Evolutionary conservation across 208 protist genomes (phyloP).

Genomic region (Novymonas esmeraldas): DNA sequence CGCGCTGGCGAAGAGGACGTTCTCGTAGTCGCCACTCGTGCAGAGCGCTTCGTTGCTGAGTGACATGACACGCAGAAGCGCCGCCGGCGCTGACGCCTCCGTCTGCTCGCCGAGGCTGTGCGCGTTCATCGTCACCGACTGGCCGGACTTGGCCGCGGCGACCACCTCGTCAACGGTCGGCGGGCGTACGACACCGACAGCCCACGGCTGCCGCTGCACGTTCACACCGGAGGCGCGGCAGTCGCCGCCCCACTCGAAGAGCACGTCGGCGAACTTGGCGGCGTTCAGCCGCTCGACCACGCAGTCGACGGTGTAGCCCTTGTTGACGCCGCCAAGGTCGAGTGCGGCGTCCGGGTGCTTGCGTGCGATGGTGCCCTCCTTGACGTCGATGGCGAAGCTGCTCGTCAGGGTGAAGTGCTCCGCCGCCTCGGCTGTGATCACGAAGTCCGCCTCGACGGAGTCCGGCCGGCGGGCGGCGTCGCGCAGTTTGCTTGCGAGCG

Average conservation of each 20-base stretch:
- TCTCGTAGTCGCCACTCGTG: conserved; percentile 74
- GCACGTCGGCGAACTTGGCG: conserved; percentile 36
- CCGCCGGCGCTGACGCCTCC: conserved; percentile 28
- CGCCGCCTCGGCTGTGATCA: conserved; percentile 32
- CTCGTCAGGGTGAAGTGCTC: conserved; percentile 34
- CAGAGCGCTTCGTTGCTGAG: conserved; percentile 63
- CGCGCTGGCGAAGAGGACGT: conserved; percentile 36
- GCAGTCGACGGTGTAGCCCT: conserved; percentile 63
- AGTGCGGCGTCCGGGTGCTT: conserved; percentile 52
- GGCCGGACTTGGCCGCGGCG: conserved; percentile 16
- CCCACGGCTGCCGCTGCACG: conserved; percentile 42
- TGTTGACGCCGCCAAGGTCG: conserved; percentile 65
- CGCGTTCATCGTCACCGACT: conserved; percentile 40
- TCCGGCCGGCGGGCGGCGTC: conserved; percentile 20
- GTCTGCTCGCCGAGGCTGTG: conserved; percentile 64
- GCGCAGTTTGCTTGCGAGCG: conserved; percentile 34
- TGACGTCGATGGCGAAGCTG: conserved; percentile 49
- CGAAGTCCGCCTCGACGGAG: conserved; percentile 16
- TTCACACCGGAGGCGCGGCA: conserved; percentile 45
- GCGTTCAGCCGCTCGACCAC: conserved; percentile 48
- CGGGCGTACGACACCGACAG: conserved; percentile 54
- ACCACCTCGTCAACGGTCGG: conserved; percentile 46
- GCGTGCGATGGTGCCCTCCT: conserved; percentile 42
- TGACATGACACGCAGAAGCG: conserved; percentile 50
- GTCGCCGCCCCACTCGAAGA: conserved; percentile 73